A percentile compares a stretch with the other conserved stretches of the same genome.
phyloP scores from a whole-genome alignment of 2,329 filamentous ascomycete species.

The Aspergillus aculeatus region DNA sequence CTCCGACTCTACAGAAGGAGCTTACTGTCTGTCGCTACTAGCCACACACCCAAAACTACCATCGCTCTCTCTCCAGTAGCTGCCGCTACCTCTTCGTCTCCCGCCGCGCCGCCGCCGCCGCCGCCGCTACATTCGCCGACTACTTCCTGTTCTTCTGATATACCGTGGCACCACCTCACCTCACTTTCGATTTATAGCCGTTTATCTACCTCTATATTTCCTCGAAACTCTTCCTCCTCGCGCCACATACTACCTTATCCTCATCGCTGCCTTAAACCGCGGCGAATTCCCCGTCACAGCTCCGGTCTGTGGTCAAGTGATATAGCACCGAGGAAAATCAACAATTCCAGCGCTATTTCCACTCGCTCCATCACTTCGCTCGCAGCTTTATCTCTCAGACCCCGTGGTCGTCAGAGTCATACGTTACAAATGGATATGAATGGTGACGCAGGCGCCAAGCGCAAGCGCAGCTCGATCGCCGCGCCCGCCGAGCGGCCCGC shows the following conservation, averaged over 20 bases:
- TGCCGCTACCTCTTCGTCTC: conserved; percentile 10
- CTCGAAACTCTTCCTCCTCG: neutral
- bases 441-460: conserved; percentile 52
- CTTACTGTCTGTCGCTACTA: conserved; percentile 25
- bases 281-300: neutral
- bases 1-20: conserved; percentile 30
- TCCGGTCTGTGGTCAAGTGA: neutral
- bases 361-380: conserved; percentile 6
- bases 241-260: neutral
- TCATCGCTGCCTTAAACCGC: neutral
- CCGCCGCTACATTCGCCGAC: conserved; percentile 4
- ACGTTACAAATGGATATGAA: conserved; percentile 48
- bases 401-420: conserved; percentile 12
- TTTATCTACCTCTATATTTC: neutral
- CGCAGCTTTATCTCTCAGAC: conserved; percentile 6
- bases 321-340: neutral
- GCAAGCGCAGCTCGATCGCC: conserved; percentile 56
- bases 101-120: conserved; percentile 14
- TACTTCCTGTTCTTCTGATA: conserved; percentile 6
- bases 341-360: neutral
- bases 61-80: conserved; percentile 14
- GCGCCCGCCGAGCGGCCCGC: conserved; percentile 52
- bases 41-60: conserved; percentile 17
- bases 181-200: neutral
- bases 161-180: neutral